These are phyloP conservation scores for Fusarium coffeatum DNA, from an alignment of 2,329 filamentous ascomycete genomes.

Conservation along the genomic window DNA sequence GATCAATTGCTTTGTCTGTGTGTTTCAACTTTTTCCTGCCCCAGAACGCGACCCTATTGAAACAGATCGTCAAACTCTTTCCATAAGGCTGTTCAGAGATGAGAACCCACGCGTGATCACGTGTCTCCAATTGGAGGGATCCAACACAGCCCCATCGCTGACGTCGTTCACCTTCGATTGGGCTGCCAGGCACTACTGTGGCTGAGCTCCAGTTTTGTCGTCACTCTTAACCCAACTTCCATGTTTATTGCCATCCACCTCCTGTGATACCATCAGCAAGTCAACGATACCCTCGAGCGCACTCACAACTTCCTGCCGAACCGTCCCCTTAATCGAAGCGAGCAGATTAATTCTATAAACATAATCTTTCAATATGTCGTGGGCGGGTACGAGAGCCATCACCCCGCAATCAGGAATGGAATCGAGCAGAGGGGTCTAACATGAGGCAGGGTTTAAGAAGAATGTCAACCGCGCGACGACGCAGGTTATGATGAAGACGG, in stretches of 20 bases:
- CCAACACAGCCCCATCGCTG: slow-evolving; percentile 44
- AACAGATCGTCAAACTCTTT: slow-evolving; percentile 19
- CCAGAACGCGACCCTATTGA: slow-evolving; percentile 24
- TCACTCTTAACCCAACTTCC: slow-evolving; percentile 44
- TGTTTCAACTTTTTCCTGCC: not conserved
- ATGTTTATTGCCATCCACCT: slow-evolving; percentile 42
- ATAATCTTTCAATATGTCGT: slow-evolving; percentile 67
- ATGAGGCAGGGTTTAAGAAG: slow-evolving; percentile 70
- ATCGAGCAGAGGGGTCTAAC: slow-evolving; percentile 48
- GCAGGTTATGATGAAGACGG: slow-evolving; percentile 99
- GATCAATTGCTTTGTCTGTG: not conserved
- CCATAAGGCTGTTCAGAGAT: not conserved
- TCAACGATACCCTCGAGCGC: slow-evolving; percentile 33
- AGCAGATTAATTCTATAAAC: slow-evolving; percentile 8
- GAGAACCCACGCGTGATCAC: slow-evolving; percentile 45
- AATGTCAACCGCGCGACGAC: slow-evolving; percentile 99
- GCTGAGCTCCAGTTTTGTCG: slow-evolving; percentile 50
- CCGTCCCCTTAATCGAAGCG: slow-evolving; percentile 16
- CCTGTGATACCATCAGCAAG: slow-evolving; percentile 30
- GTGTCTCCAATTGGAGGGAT: slow-evolving; percentile 33
- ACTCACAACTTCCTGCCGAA: slow-evolving; percentile 21
- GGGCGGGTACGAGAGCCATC: slow-evolving; percentile 67
- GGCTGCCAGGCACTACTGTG: slow-evolving; percentile 45
- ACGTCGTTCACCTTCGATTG: slow-evolving; percentile 50
- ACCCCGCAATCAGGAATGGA: slow-evolving; percentile 42